phyloP scores from a whole-genome alignment of 345 rosid genomes.

The Eucalyptus erythrocorys region DNA sequence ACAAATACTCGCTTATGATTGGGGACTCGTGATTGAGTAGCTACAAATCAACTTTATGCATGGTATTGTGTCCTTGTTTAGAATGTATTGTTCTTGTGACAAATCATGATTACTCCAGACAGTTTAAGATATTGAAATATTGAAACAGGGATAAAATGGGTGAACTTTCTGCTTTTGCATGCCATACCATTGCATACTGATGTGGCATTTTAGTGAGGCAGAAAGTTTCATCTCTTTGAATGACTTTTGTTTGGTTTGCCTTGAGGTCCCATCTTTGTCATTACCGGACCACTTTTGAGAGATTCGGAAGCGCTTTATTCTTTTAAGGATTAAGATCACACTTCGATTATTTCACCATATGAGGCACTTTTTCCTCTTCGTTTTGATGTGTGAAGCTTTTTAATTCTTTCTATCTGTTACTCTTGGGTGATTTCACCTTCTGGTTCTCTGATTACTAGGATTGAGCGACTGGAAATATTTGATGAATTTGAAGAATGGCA shows the following conservation, averaged over 20 bases:
- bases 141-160: neutral
- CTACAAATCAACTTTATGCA: neutral
- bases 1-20: neutral
- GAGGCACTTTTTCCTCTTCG: neutral
- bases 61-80: neutral
- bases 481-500: slow-evolving; percentile 98
- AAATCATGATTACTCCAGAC: neutral
- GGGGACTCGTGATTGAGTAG: neutral
- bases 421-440: neutral
- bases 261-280: neutral
- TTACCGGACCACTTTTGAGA: neutral
- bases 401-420: neutral
- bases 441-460: slow-evolving; percentile 35
- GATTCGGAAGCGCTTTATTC: neutral
- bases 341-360: neutral
- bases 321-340: neutral
- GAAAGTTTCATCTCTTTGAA: neutral
- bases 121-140: neutral
- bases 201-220: neutral
- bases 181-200: neutral
- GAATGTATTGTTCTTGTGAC: neutral
- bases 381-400: neutral
- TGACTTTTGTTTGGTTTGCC: neutral
- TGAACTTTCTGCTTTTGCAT: neutral
- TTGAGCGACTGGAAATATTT: slow-evolving; percentile 82